phyloP scores from a whole-genome alignment of 1,284 basidiomycete genomes.

The Fomitopsis schrenkii region DNA sequence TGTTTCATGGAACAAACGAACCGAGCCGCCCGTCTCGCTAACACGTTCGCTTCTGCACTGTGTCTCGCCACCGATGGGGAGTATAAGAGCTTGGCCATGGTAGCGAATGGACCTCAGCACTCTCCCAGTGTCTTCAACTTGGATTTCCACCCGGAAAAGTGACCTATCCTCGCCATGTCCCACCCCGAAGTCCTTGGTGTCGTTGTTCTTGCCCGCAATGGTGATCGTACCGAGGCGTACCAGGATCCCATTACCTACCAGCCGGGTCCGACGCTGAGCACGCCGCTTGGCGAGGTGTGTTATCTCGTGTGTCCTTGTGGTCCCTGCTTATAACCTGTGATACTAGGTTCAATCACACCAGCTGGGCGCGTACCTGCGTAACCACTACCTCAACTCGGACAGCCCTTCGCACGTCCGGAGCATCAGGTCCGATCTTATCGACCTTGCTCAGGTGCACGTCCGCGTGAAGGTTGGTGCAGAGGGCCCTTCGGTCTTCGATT shows the following conservation, averaged over 20 bases:
- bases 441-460: conserved; percentile 68
- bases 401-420: conserved; percentile 66
- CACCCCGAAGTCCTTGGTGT: conserved; percentile 68
- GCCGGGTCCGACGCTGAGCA: conserved; percentile 71
- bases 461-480: conserved; percentile 82
- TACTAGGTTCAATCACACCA: conserved; percentile 64
- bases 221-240: conserved; percentile 69
- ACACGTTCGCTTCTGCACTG: background rate
- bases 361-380: conserved; percentile 66
- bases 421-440: conserved; percentile 62
- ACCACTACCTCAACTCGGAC: conserved; percentile 61
- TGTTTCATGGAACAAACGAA: conserved; percentile 4
- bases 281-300: conserved; percentile 77
- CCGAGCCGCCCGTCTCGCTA: background rate
- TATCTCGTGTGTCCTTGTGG: background rate
- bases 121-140: conserved; percentile 4
- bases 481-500: conserved; percentile 82
- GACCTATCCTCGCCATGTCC: conserved; percentile 37
- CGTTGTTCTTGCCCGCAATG: conserved; percentile 80
- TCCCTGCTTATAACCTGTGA: background rate
- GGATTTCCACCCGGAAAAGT: background rate
- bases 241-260: conserved; percentile 72
- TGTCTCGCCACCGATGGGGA: background rate
- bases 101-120: background rate
- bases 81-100: background rate